Conservation (phyloP, 345 rosid species). For the Corymbia maculata region DNA sequence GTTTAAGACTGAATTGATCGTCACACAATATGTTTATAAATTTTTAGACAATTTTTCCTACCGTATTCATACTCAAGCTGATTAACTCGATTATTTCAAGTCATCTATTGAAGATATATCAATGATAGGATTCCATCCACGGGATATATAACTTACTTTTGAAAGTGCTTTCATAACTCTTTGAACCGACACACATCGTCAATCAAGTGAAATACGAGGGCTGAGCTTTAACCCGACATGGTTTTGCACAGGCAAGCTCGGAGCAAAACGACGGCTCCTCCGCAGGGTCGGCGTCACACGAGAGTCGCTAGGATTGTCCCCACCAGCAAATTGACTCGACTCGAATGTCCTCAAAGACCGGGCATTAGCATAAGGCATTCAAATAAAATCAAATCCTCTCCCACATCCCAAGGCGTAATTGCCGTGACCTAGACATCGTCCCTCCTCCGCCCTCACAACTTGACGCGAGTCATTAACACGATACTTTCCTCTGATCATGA, state of each 20-base stretch:
- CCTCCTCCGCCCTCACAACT: neutral
- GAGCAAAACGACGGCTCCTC: neutral
- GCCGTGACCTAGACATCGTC: neutral
- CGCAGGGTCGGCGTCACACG: neutral
- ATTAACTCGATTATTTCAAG: too few species aligned
- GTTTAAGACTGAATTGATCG: fast-evolving
- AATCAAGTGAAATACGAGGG: neutral
- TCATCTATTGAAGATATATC: neutral
- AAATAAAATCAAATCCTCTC: neutral
- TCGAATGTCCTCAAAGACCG: neutral
- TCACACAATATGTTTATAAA: too few species aligned
- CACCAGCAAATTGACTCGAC: neutral
- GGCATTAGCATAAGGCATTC: neutral
- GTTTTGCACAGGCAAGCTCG: neutral
- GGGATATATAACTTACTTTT: neutral
- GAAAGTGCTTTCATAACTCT: neutral
- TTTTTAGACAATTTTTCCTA: too few species aligned
- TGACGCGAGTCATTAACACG: neutral
- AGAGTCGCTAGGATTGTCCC: neutral
- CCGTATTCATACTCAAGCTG: neutral
- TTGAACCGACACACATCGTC: neutral
- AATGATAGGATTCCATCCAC: neutral
- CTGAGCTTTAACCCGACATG: neutral
- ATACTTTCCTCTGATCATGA: neutral
- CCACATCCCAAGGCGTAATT: neutral